Conservation (phyloP, 352 stramenopile genomes). For the Phytophthora podocarpi region DNA sequence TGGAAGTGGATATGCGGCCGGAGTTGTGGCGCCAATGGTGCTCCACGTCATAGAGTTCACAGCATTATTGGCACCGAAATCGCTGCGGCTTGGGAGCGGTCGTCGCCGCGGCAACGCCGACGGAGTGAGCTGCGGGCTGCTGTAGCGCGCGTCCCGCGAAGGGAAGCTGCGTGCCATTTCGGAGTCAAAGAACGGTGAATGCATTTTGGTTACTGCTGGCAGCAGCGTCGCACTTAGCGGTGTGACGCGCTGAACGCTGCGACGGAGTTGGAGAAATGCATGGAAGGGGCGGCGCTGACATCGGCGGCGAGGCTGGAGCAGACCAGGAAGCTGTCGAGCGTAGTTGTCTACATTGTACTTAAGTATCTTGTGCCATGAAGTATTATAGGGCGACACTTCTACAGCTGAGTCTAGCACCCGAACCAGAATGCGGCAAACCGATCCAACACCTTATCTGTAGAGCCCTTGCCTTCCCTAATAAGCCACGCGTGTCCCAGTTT, state of each 20-base stretch:
- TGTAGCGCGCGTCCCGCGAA: constrained; percentile 22
- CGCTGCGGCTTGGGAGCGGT: constrained; percentile 15
- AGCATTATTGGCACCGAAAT: background rate
- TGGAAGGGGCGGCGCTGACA: too few species aligned
- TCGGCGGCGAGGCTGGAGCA: too few species aligned
- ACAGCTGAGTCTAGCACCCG: too few species aligned
- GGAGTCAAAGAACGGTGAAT: constrained; percentile 6
- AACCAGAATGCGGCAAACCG: too few species aligned
- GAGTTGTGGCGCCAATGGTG: background rate
- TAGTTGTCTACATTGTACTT: too few species aligned
- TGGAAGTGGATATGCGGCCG: background rate
- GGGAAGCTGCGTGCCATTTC: constrained; percentile 24
- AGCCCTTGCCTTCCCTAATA: too few species aligned
- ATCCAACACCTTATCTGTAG: too few species aligned
- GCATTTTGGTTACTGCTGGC: constrained; percentile 7
- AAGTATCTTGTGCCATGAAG: too few species aligned
- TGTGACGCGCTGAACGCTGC: constrained; percentile 26
- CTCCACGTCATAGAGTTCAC: constrained; percentile 2
- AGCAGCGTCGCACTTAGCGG: constrained; percentile 17
- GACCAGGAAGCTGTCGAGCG: too few species aligned
- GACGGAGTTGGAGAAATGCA: constrained; percentile 10
- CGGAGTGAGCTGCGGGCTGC: constrained; percentile 10
- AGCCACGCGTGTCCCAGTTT: too few species aligned
- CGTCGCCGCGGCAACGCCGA: constrained; percentile 11
- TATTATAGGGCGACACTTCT: too few species aligned